Percentiles rank a stretch among this genome's conserved stretches.
Conservation (phyloP, 257 asterid species). For the Solanum pimpinellifolium region DNA sequence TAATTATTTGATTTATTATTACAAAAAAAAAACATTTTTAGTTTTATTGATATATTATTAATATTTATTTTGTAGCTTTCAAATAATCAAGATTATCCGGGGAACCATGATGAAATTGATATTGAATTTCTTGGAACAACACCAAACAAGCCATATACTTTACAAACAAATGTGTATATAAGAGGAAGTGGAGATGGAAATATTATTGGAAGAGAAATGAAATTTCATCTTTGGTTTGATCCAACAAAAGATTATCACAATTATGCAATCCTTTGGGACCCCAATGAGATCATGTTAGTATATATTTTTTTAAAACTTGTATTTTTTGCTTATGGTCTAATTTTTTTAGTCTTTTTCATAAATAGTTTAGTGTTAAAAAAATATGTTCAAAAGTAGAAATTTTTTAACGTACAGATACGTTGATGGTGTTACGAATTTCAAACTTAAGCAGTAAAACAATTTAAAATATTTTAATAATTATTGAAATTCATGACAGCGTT, state of each 20-base stretch:
- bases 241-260: constrained; percentile 65
- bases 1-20: neutral
- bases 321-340: neutral
- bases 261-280: constrained; percentile 77
- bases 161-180: constrained; percentile 76
- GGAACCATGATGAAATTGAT: constrained; percentile 78
- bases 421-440: neutral
- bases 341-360: neutral
- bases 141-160: constrained; percentile 51
- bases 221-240: constrained; percentile 81
- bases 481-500: neutral
- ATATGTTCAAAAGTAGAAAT: neutral
- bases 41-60: neutral
- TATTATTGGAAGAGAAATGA: constrained; percentile 68
- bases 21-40: neutral
- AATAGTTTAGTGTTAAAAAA: too few relatives aligned
- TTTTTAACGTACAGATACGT: neutral
- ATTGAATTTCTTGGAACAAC: constrained; percentile 84
- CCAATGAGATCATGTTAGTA: constrained; percentile 64
- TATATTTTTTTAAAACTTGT: too few relatives aligned
- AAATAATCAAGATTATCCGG: constrained; percentile 53
- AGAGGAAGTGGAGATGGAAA: constrained; percentile 82
- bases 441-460: neutral
- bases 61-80: constrained; percentile 35
- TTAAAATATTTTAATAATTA: neutral